Evolutionary conservation across 352 stramenopile genomes (phyloP), one percentile per base, ranked within the genome.

Genomic region (Achlya hypogyna): DNA sequence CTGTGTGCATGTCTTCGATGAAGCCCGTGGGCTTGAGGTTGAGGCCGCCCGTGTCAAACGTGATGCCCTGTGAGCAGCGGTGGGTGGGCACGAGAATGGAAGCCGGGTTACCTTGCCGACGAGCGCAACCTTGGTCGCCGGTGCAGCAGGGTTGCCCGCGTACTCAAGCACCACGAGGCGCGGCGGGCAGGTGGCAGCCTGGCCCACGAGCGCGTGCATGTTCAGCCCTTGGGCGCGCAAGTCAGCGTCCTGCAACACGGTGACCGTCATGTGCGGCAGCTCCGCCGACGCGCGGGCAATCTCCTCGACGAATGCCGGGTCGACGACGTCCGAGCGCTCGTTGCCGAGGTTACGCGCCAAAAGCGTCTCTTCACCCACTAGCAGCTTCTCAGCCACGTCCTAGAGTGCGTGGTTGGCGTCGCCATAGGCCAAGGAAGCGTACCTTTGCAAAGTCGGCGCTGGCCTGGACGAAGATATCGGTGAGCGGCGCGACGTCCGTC

Each of bases 11-110:
- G 63, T 95, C 82, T 64, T 96, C 88, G 14, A 97, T 97, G 70
- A 75, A 78, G 43, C 90, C 81, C 14, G 88, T 94, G 0, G 89
- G 87, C 78, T 98, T 98, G 47, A 98, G 76, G 78, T 98, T 97
- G 62, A 98, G 77, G 16, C 94, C 94, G n/a, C 94, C 94, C 0
- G 92, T 96, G 74, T 98, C 94, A 66, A 98, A 98, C 51, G 87
- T 97, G 52, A 98, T 84, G 20, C 90, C 93, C 51, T 62, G 25
- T 1, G 23, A 29, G 12, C 43, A 58, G 12, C 16, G 4, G 12
- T 60, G 34, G 38, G 49, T 32, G 14, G 16, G 20, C n/a, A 65
- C 52, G 43, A 28, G 35, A 52, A 1, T 51, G 6, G 32, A 23
- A 32, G n/a, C n/a, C n/a, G n/a, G n/a, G n/a, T n/a, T 28, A 63